Evolutionary conservation across 495 filamentous ascomycete genomes (phyloP).

Genomic region (Neurospora cerealis): DNA sequence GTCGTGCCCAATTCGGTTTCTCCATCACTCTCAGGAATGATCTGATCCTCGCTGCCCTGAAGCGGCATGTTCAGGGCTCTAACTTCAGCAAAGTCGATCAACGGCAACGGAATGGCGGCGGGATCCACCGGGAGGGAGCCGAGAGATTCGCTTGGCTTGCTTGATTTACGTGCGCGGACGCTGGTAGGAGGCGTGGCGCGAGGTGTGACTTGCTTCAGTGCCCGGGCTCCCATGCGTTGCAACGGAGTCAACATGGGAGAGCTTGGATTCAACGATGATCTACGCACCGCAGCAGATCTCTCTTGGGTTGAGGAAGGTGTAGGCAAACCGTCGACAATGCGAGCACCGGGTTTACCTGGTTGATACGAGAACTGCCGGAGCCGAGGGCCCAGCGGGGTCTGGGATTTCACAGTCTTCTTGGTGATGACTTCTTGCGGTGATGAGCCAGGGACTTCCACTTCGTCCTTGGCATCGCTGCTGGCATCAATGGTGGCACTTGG

Average conservation of each 20-base stretch:
- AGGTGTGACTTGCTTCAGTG: conserved; percentile 20
- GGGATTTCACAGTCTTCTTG: not conserved
- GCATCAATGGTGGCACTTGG: not conserved
- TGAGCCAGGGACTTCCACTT: conserved; percentile 21
- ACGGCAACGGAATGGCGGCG: conserved; percentile 30
- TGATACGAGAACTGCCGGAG: conserved; percentile 18
- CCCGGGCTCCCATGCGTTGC: conserved; percentile 38
- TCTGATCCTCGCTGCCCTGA: conserved; percentile 64
- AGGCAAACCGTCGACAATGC: conserved; percentile 19
- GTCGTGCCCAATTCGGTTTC: conserved; percentile 35
- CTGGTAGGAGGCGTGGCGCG: conserved; percentile 25
- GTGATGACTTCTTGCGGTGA: conserved; percentile 5
- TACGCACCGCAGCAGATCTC: conserved; percentile 20
- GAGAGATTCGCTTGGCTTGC: conserved; percentile 10
- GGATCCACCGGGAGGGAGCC: conserved; percentile 28
- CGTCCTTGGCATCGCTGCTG: conserved; percentile 1
- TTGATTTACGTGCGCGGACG: conserved; percentile 21
- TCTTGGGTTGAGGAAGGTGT: conserved; percentile 21
- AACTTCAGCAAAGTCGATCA: conserved; percentile 29
- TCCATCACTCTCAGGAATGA: conserved; percentile 61
- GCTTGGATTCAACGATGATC: conserved; percentile 9
- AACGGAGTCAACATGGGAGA: conserved; percentile 30
- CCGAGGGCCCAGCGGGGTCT: conserved; percentile 7
- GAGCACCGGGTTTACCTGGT: conserved; percentile 6
- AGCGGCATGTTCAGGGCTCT: conserved; percentile 28